Percentiles rank a stretch among this genome's conserved stretches.
Evolutionary conservation across 1,284 basidiomycete genomes (phyloP).

Genomic region (Pseudozyma flocculosa): DNA sequence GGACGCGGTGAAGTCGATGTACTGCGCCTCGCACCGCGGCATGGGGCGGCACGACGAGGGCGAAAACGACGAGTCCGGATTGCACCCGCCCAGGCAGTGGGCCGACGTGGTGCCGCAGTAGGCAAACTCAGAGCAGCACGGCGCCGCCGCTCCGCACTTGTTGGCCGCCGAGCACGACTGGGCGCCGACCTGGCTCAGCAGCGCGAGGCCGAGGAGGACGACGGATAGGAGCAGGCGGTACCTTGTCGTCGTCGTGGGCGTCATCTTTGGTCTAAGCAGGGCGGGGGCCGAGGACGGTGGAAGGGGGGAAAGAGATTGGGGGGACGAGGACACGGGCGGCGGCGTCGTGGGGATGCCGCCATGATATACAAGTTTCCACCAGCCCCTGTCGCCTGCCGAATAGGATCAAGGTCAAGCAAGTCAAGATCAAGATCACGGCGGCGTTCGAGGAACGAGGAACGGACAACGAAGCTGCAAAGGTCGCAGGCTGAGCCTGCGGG

Average conservation of each 20-base stretch:
- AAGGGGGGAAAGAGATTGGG: too few relatives aligned
- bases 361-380: too few relatives aligned
- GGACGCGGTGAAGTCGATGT: constrained; percentile 33
- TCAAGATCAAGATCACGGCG: too few relatives aligned
- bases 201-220: background rate
- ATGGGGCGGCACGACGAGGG: constrained; percentile 32
- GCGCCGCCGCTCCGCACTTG: constrained; percentile 15
- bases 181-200: constrained; percentile 2
- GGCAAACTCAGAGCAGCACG: constrained; percentile 30
- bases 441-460: too few relatives aligned
- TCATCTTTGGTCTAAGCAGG: too few relatives aligned
- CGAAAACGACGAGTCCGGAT: constrained; percentile 23
- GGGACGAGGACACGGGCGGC: too few relatives aligned
- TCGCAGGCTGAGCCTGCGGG: too few relatives aligned
- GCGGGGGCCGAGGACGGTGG: too few relatives aligned
- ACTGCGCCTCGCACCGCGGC: constrained; percentile 33
- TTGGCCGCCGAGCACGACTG: constrained; percentile 15
- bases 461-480: too few relatives aligned
- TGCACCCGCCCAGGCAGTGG: constrained; percentile 33
- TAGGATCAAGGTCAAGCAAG: too few relatives aligned
- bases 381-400: too few relatives aligned
- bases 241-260: background rate
- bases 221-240: constrained; percentile 1
- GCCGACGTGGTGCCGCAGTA: constrained; percentile 21
- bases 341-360: too few relatives aligned